Evolutionary conservation across 1,139 yeast genomes (phyloP), one percentile per base, ranked within the genome.

Genomic region (Kodamaea sp.): DNA sequence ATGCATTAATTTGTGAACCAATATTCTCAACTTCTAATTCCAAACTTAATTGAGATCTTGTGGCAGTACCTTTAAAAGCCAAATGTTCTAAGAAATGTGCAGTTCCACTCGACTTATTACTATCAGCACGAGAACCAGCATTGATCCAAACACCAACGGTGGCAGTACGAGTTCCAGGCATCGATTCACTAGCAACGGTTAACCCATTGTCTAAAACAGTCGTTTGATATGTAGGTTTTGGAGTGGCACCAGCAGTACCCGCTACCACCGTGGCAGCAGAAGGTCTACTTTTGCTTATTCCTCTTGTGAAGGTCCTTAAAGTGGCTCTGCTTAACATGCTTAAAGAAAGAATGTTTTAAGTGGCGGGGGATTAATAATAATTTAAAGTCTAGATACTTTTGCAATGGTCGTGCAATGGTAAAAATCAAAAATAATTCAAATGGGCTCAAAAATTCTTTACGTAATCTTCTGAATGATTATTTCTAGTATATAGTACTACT

Each of bases 81-180:
- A 92, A 71, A 64, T 92, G 99, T 63, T 92, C 99, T 42, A 92
- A 69, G 58, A 92, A 92, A 65, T 92, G 99, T 0, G 99, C 99
- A 8, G 97, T 90, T 34, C 99, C 99, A 42, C 79, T 73, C 53
- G 89, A 88, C 57, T 76, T 77, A 37, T 82, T 79, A 55, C 82
- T 84, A 64, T 92, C 99, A 2, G 97, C 97, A 46, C 99, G 76
- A 2, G 97, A 90, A 1, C 99, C 99, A 34, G 98, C 97, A 62
- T 94, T 96, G 48, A 92, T 90, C 89, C 90, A 84, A 35, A 92
- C 92, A 2, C 97, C 98, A 8, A 94, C 97, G 2, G 98, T 92
- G 47, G 98, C 97, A 31, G 97, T 89, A 52, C 83, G 76, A 5
- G 95, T 84, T 44, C 87, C 84, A 8, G 98, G 97, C 62, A 86